Base-by-base conservation (phyloP, 2,329 filamentous ascomycete genomes). In the Colletotrichum orbiculare region DNA sequence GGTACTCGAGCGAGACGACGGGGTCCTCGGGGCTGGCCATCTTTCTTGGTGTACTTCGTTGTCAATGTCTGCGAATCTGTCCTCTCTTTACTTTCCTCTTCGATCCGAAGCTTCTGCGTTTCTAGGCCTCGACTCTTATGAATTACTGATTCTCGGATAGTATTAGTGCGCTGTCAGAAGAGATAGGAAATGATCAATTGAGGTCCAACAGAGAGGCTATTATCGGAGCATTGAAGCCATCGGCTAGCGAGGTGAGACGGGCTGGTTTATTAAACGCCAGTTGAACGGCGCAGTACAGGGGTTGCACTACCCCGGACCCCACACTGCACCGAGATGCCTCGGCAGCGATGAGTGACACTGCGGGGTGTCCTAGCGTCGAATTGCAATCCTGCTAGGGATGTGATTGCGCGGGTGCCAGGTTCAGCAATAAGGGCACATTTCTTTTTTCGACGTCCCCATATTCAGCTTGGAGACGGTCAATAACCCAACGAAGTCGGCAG, bases 1-100 rank as follows among this genome's bases (percentile, higher is more conserved):
- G 77, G 69, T 79, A 80, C 65, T 81, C 78, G 64, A 81, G 66
- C 8, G 65, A 71, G 68, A 81, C 73, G 69, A 77, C 71, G 38
- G 73, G 38, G 15, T 66, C 64, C 35, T 64, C 60, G 35, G 50
- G 48, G 35, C 54, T 52, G 6, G 63, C 58, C 63, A 66, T 66
- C 57, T 13, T 37, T 33, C n/a, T 43, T 38, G 12, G 33, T n/a
- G n/a, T 25, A 25, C 25, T 11, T 35, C 13, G 37, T 25, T 37
- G 37, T 8, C 33, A 46, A 35, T 45, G 38, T 15, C 12, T 34
- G 6, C 9, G n/a, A 46, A 4, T n/a, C 6, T 35, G 37, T 12
- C 12, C 11, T 41, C 11, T 55, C 17, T 55, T 25, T 34, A 13
- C 25, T 17, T 57, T 35, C 17, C 17, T 39, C 11, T 54, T 41